Evolutionary conservation across 139 green algal genomes (phyloP), one percentile per base, ranked within the genome.

Genomic region (Zygnema circumcarinatum): DNA sequence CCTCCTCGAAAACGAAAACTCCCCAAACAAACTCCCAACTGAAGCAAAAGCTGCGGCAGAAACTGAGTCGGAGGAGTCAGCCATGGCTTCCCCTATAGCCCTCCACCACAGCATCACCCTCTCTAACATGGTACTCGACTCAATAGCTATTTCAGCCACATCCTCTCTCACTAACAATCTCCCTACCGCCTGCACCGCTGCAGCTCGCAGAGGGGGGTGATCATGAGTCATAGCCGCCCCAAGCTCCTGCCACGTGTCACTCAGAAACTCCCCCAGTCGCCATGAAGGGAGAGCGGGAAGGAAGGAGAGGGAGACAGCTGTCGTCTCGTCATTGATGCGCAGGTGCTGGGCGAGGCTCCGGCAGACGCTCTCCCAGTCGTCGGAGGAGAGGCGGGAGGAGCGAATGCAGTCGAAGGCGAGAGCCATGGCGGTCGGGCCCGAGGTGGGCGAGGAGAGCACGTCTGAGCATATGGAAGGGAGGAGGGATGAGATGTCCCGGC

Each of bases 351-450:
- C 16, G 33, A 90, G 38, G 56, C 85, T 69, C 11, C 76, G 33
- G 21, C 85, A 90, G 22, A 88, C 79, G 1, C 35, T 73, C 7
- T 90, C 85, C 85, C 85, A 90, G 25, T 89, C n/a, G 25, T 87
- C 76, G 0, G 62, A 36, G 38, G 85, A 85, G n/a, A 89, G 40
- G 33, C 84, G 81, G 41, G 78, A 81, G 85, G 29, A 85, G 38
- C 85, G 85, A 38, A 88, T 62, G 20, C 38, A 72, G 69, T 90
- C 85, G 79, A 79, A 90, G 16, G 85, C 85, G 21, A 90, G 85
- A 20, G 76, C 47, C 42, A 39, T 82, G 0, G 76, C 76, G 41
- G 54, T 62, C 32, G 42, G 32, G 2, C 3, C 2, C 7, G 47
- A 7, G 16, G 47, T 62, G n/a, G n/a, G n/a, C 2, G 2, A 22